These are phyloP conservation scores for Mycothermus thermophilus DNA, from an alignment of 495 filamentous ascomycete species.

Conservation along the genomic window DNA sequence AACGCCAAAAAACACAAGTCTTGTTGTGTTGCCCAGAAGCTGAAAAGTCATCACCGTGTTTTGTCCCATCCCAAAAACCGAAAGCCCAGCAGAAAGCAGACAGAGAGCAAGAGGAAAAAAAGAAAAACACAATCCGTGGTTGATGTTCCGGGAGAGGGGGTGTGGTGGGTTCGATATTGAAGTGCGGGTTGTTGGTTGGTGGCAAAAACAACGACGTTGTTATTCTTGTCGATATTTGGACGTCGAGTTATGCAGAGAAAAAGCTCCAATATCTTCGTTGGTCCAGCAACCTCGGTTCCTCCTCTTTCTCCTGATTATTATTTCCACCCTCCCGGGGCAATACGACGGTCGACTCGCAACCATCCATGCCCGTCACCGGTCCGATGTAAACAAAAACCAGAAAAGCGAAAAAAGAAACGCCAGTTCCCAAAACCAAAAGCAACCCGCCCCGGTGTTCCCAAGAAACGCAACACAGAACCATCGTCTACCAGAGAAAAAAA, in stretches of 20 bases:
- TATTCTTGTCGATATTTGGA: slow-evolving; percentile 3
- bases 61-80: slow-evolving; percentile 5
- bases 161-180: slow-evolving; percentile 3
- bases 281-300: slow-evolving; percentile 4
- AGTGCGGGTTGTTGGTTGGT: slow-evolving; percentile 2
- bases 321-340: no score
- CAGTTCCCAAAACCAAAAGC: slow-evolving; percentile 16
- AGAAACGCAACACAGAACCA: slow-evolving; percentile 12
- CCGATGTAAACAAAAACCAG: no score
- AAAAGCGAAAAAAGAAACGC: slow-evolving; percentile 12
- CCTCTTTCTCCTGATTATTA: slow-evolving; percentile 4
- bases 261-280: slow-evolving; percentile 4
- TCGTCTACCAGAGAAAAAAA: no score
- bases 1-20: slow-evolving; percentile 11
- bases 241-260: slow-evolving; percentile 3
- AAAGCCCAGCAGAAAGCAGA: slow-evolving; percentile 5
- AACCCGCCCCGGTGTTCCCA: slow-evolving; percentile 12
- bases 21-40: no score
- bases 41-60: slow-evolving; percentile 8
- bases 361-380: no score
- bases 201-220: slow-evolving; percentile 6
- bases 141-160: no score
- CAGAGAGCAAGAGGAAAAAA: slow-evolving; percentile 8
- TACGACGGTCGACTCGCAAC: no score
- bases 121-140: slow-evolving; percentile 12